Evolutionary conservation across 1,139 yeast species (phyloP).

Genomic region (Diutina pseudorugosa): DNA sequence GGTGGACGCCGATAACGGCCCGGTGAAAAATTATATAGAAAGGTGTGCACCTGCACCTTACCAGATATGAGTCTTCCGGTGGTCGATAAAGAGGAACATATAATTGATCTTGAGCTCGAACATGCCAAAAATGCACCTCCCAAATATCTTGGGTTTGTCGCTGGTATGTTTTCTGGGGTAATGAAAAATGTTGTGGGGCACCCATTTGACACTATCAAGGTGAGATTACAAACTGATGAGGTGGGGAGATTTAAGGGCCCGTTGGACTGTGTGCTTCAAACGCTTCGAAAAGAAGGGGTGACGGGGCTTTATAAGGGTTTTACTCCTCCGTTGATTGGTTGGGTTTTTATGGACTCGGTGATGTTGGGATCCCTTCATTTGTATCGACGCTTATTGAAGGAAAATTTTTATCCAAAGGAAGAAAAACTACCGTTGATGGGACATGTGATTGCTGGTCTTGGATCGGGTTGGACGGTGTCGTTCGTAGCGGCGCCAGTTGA

Average conservation of each 20-base stretch:
- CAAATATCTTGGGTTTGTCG: slow-evolving; percentile 64
- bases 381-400: slow-evolving; percentile 57
- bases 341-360: slow-evolving; percentile 87
- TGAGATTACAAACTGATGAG: slow-evolving; percentile 68
- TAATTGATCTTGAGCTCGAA: background rate
- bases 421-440: slow-evolving; percentile 59
- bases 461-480: slow-evolving; percentile 88
- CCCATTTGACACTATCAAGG: slow-evolving; percentile 87
- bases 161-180: slow-evolving; percentile 80
- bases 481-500: slow-evolving; percentile 93
- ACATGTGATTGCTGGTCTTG: slow-evolving; percentile 60
- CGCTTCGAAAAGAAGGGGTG: slow-evolving; percentile 61
- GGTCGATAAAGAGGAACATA: slow-evolving; percentile 1
- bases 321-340: slow-evolving; percentile 84
- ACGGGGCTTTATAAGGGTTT: slow-evolving; percentile 78
- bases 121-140: slow-evolving; percentile 25
- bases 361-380: slow-evolving; percentile 81
- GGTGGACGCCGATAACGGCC: background rate
- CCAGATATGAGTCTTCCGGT: slow-evolving; percentile 1
- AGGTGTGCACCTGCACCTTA: background rate
- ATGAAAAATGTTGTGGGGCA: slow-evolving; percentile 87
- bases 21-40: background rate
- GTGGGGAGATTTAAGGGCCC: slow-evolving; percentile 67
- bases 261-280: slow-evolving; percentile 63
- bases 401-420: slow-evolving; percentile 45